Conservation (phyloP, 1,284 basidiomycete genomes). For the Trichosporon coremiiforme region DNA sequence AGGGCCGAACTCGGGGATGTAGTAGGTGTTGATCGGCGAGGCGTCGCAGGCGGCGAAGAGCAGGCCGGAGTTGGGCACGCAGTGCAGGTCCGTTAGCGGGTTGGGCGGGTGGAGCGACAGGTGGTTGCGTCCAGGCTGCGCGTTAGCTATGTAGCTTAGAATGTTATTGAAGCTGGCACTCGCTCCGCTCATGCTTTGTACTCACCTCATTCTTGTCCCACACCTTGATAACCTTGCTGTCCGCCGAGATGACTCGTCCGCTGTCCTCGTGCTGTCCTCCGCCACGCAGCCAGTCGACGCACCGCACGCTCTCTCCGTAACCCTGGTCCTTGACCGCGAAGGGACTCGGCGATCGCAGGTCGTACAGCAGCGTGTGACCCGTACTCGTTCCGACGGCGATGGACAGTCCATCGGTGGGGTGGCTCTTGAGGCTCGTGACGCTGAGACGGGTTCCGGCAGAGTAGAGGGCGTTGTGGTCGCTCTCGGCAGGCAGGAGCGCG, state of each 20-base stretch:
- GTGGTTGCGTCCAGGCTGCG: slow-evolving; percentile 81
- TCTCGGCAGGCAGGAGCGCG: slow-evolving; percentile 60
- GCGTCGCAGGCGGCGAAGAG: slow-evolving; percentile 89
- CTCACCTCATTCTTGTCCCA: slow-evolving; percentile 83
- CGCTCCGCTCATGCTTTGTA: slow-evolving; percentile 30
- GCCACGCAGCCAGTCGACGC: slow-evolving; percentile 86
- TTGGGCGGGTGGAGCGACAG: slow-evolving; percentile 87
- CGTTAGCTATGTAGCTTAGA: slow-evolving; percentile 18
- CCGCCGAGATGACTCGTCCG: slow-evolving; percentile 81
- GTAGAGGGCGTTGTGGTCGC: slow-evolving; percentile 41
- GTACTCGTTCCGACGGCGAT: slow-evolving; percentile 93
- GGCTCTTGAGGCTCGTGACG: slow-evolving; percentile 79
- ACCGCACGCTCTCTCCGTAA: slow-evolving; percentile 88
- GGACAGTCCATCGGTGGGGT: slow-evolving; percentile 80
- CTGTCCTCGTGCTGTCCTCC: slow-evolving; percentile 75
- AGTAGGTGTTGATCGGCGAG: slow-evolving; percentile 86
- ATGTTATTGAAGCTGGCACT: background rate
- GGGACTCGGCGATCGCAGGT: slow-evolving; percentile 79
- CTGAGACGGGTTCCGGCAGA: slow-evolving; percentile 60
- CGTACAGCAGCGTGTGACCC: slow-evolving; percentile 92
- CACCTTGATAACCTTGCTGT: slow-evolving; percentile 93
- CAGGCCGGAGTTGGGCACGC: slow-evolving; percentile 80
- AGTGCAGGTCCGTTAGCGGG: slow-evolving; percentile 85
- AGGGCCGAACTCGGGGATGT: slow-evolving; percentile 92
- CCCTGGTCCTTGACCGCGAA: slow-evolving; percentile 96